phyloP scores from a whole-genome alignment of 192 early-diverging fungal species.

The Dimargaris xerosporica region DNA sequence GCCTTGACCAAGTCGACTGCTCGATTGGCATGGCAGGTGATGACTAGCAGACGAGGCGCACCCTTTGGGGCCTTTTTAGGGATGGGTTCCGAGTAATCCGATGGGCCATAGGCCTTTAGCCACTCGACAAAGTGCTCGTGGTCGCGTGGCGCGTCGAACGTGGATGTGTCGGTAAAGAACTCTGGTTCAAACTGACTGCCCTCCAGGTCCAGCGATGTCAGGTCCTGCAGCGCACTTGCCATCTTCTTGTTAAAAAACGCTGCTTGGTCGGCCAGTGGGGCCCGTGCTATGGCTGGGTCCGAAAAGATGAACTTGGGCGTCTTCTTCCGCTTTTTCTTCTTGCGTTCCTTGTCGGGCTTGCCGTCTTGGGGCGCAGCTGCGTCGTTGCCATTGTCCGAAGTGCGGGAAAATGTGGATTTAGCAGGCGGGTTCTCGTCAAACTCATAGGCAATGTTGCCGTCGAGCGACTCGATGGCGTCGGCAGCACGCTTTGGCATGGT shows the following conservation, averaged over 20 bases:
- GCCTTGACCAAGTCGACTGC: conserved; percentile 24
- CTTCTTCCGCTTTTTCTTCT: conserved; percentile 14
- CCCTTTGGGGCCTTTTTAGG: conserved; percentile 18
- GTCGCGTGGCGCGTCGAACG: neutral
- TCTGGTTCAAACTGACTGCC: neutral
- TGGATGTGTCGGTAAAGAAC: neutral
- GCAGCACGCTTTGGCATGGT: neutral
- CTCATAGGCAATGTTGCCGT: neutral
- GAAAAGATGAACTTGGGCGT: conserved; percentile 11
- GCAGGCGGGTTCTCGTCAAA: neutral
- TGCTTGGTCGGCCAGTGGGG: neutral
- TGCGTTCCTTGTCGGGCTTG: neutral
- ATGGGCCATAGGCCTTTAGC: neutral
- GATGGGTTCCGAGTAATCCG: neutral
- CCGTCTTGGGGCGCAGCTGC: neutral
- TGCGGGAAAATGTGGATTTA: neutral
- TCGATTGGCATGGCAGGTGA: conserved; percentile 25
- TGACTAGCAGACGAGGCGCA: conserved; percentile 24
- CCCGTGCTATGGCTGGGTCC: neutral
- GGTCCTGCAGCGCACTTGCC: neutral
- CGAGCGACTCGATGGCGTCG: neutral
- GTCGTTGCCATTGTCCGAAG: neutral
- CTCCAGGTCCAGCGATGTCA: neutral
- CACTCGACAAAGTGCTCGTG: conserved; percentile 5
- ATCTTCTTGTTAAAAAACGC: neutral